Evolutionary conservation across 1,139 yeast genomes (phyloP).

Genomic region (Pichia sp.): DNA sequence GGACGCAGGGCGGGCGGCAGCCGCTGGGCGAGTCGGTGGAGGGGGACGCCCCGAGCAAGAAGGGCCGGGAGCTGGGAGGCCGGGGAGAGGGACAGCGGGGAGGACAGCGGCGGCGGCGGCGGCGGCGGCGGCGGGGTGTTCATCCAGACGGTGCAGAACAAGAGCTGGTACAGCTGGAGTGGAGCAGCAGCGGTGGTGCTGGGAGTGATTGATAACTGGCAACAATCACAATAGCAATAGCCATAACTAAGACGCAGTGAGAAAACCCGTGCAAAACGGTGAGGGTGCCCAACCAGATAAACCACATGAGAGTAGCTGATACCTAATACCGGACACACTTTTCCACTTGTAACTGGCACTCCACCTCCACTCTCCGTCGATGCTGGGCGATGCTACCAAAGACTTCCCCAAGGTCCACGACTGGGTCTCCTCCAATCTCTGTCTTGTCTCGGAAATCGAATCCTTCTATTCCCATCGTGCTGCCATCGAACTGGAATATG

Average conservation of each 20-base stretch:
- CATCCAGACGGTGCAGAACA: too few relatives aligned
- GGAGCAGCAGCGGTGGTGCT: too few relatives aligned
- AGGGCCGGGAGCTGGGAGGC: not conserved
- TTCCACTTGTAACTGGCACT: too few relatives aligned
- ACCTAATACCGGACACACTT: too few relatives aligned
- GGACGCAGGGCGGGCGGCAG: not conserved
- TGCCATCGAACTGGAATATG: slow-evolving; percentile 73
- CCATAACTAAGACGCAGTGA: too few relatives aligned
- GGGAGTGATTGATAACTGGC: too few relatives aligned
- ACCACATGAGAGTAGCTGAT: too few relatives aligned
- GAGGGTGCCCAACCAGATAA: too few relatives aligned
- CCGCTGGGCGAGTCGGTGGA: not conserved
- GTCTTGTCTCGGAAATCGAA: slow-evolving; percentile 74
- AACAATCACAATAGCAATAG: too few relatives aligned
- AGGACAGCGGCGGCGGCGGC: not conserved
- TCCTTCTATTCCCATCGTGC: slow-evolving; percentile 81
- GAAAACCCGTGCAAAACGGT: too few relatives aligned
- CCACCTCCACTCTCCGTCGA: not conserved
- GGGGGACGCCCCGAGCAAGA: not conserved
- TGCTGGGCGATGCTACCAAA: not conserved
- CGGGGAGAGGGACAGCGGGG: not conserved
- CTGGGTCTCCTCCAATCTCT: slow-evolving; percentile 71
- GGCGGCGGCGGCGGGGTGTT: not conserved
- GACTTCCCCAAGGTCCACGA: slow-evolving; percentile 32
- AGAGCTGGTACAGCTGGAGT: too few relatives aligned